A percentile compares a stretch with the other conserved stretches of the same genome.
Evolutionary conservation across 2,329 filamentous ascomycete genomes (phyloP).

Genomic region (Fusarium sterilihyphosum): DNA sequence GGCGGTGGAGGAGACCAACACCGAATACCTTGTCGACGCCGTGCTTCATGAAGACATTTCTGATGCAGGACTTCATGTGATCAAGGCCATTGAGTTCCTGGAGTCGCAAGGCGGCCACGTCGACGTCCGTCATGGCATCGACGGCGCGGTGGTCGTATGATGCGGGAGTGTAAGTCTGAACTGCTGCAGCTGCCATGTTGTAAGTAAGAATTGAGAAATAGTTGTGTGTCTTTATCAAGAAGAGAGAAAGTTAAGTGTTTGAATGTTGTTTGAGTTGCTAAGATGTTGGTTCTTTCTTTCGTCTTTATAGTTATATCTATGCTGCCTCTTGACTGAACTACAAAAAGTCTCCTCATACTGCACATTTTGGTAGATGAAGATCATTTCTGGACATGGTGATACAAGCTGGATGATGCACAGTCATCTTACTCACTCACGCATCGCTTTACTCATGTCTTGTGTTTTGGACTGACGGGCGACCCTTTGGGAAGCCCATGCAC

Average conservation of each 20-base stretch:
- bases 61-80: neutral
- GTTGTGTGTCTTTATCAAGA: neutral
- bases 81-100: neutral
- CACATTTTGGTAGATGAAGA: no score
- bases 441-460: neutral
- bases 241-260: neutral
- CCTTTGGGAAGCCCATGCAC: neutral
- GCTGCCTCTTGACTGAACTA: neutral
- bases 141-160: neutral
- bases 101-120: neutral
- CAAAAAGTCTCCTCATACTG: neutral
- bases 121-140: neutral
- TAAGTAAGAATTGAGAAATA: neutral
- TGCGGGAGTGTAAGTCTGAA: neutral
- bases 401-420: neutral
- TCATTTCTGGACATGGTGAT: neutral
- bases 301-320: neutral
- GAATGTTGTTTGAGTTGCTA: neutral
- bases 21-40: neutral
- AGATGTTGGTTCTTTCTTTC: neutral
- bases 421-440: neutral
- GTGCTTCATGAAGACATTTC: neutral
- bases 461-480: neutral
- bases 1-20: neutral
- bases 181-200: neutral